Base-by-base conservation (phyloP, 2,329 filamentous ascomycete genomes). In the Diaporthe citri region DNA sequence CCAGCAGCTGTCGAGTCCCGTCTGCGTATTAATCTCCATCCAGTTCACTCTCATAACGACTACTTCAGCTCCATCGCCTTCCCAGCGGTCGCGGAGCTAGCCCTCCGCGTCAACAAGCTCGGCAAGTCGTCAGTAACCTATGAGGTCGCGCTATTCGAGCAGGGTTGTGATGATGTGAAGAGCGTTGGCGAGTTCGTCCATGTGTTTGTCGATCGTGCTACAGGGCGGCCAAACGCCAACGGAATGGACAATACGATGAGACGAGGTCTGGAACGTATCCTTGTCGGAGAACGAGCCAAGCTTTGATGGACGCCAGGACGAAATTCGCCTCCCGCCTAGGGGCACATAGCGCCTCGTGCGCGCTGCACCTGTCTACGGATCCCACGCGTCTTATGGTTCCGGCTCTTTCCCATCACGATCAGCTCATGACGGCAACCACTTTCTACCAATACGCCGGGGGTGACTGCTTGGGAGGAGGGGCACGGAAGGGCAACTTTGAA, bases 91-190 rank as follows among this genome's bases (percentile, higher is more conserved):
- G 90, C 97, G 0, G 95, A 98, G 79, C 88, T 98, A 6, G 94
- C 92, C 1, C 84, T 98, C 57, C 90, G 95, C 17, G 95, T 98
- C 48, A 94, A 93, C 78, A 96, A 93, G 83, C 88, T 98, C 10
- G 95, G 96, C 5, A 94, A 91, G 78, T 95, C 94, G 36, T 98
- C 95, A 80, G 95, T 97, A 12, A 94, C 92, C 17, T 98, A 98
- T 81, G 96, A 98, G 82, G 91, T 97, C 75, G 97, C 92, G 0
- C 88, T 98, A 1, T 98, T 98, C 80, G 92, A 95, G 81, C 88
- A 90, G 75, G 94, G 93, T 0, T 86, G 92, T 3, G 91, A 94
- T 1, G 86, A 89, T 28, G 94, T 97, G 13, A 95, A 93, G 81
- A 95, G 95, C 15, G 95, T 98, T 0, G 95, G 95, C 1, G 93